phyloP scores from a whole-genome alignment of 169 alveolate genomes.

The Eimeria tenella region DNA sequence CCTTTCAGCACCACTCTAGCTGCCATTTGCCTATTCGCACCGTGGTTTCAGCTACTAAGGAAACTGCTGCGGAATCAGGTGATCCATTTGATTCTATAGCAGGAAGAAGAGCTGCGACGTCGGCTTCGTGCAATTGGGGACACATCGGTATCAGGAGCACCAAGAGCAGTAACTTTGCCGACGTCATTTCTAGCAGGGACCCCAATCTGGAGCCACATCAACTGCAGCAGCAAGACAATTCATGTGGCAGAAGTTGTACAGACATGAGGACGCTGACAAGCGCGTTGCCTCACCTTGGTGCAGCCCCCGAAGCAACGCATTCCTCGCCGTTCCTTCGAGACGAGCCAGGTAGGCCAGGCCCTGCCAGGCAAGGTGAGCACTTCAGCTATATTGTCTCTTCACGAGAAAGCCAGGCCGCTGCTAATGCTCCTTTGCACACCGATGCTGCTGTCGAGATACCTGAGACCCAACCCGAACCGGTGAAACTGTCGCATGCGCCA shows the following conservation, averaged over 20 bases:
- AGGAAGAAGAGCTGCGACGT: background rate
- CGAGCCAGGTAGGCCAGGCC: background rate
- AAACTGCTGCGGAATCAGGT: constrained; percentile 1
- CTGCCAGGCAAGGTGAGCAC: background rate
- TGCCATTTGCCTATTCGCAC: constrained; percentile 7
- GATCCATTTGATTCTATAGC: background rate
- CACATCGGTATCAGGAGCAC: background rate
- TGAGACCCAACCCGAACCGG: background rate
- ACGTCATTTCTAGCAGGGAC: background rate
- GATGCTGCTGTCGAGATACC: background rate
- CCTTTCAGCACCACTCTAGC: background rate
- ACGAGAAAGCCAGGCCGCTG: background rate
- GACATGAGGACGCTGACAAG: background rate
- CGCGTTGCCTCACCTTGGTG: background rate
- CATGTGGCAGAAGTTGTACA: background rate
- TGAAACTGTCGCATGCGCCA: background rate
- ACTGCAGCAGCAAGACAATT: background rate
- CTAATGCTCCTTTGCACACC: background rate
- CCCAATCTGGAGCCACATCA: background rate
- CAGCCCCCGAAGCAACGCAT: background rate
- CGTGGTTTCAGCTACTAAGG: background rate
- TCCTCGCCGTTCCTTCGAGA: background rate
- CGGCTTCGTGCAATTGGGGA: background rate
- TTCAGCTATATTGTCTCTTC: background rate
- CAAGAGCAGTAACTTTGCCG: background rate